Percentiles rank a stretch among this genome's conserved stretches.
Conservation (phyloP, 2,329 filamentous ascomycete genomes). For the Nemania sp. region DNA sequence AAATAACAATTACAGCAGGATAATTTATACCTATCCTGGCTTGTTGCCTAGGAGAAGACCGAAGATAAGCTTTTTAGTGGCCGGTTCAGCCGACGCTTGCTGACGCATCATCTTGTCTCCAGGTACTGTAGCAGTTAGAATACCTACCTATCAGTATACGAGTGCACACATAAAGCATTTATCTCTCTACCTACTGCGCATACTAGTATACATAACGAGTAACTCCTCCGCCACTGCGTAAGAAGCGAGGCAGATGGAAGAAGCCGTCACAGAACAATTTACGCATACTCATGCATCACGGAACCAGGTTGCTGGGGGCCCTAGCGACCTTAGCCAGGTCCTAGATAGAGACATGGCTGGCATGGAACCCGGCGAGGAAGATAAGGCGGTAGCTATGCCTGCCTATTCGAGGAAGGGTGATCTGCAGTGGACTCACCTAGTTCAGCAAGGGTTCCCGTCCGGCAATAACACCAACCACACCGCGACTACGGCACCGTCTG, state of each 20-base stretch:
- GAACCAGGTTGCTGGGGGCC: neutral
- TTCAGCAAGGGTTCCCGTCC: constrained; percentile 20
- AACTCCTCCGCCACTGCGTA: neutral
- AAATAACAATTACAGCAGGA: neutral
- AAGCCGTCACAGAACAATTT: neutral
- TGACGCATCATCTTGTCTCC: neutral
- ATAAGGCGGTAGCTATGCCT: constrained; percentile 45
- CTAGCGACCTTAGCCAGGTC: neutral
- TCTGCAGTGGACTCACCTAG: constrained; percentile 18
- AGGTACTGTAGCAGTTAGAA: neutral
- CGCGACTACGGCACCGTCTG: neutral
- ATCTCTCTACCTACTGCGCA: too few species aligned
- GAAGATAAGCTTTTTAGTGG: neutral
- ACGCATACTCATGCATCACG: neutral
- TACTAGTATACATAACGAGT: neutral
- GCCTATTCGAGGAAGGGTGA: constrained; percentile 46
- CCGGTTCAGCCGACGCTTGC: neutral
- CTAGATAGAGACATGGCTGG: neutral
- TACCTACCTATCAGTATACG: neutral
- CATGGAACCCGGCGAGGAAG: constrained; percentile 17
- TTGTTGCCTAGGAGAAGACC: constrained; percentile 11
- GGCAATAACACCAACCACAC: constrained; percentile 31
- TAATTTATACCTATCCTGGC: neutral
- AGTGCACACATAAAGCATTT: too few species aligned
- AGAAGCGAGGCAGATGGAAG: neutral